Evolutionary conservation across 2,329 filamentous ascomycete genomes (phyloP), one percentile per base, ranked within the genome.

Genomic region (Fusarium siculi): DNA sequence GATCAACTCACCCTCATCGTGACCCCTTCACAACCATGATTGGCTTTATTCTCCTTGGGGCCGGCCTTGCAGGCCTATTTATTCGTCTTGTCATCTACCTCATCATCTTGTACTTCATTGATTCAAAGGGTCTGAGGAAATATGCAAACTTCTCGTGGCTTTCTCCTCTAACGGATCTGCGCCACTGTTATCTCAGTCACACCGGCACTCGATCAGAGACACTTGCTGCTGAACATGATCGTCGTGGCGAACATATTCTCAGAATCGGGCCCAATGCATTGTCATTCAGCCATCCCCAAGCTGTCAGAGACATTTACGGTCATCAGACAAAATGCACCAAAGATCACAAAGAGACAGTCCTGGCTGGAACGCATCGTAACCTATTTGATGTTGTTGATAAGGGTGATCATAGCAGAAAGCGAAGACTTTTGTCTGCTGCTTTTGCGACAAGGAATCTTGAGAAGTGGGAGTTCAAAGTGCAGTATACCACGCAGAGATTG

Each of bases 371-470:
- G 0, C 87, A 89, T 76, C 85, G 80, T 68, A 84, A 89, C 64
- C 82, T 89, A 2, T 85, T 86, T 30, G 87, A 89, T 75, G 86
- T 87, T 3, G 76, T 86, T 16, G 86, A 89, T 73, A 87, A 86
- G 77, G 73, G 79, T 16, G 86, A 89, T 10, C 87, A 89, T 68
- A 81, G 84, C 3, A 81, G 84, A 12, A 88, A 88, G 76, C 82
- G 87, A 37, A 85, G 85, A 64, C 80, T 87, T 5, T 76, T 89
- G 7, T 85, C 86, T 2, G 82, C 82, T 1, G 87, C 87, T 2
- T 89, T 87, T 68, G 86, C 87, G 0, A 76, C 87, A 52, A 86
- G 87, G 77, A 88, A 88, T 70, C 82, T 88, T 3, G 86, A 87
- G 72, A 81, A 80, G 7, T 88, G 87, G 87, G 87, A 89, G 71